Base-by-base conservation (phyloP, 768 basidiomycete species). In the Mrakia frigida region DNA sequence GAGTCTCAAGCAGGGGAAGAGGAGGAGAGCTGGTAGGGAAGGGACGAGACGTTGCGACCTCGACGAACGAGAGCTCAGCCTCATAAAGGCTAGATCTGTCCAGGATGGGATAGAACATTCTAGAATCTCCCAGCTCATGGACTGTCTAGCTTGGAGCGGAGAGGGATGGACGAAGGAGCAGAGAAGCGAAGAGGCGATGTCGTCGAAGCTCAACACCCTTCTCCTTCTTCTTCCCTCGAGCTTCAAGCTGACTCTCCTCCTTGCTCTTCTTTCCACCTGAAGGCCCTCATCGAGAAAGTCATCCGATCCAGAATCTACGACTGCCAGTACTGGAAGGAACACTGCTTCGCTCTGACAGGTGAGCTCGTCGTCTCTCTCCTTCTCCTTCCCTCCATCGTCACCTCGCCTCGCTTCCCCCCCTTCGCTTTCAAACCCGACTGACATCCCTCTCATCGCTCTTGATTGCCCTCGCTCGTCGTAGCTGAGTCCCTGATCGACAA, bases 321-420 rank as follows among this genome's bases (percentile, higher is more conserved):
- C 83, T 91, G 92, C 0, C 83, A 87, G 10, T 99, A 89, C 84
- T 99, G 96, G 96, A 99, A 99, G 85, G 96, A 99, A 82, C 93
- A 97, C 80, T 99, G 96, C 82, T 99, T 99, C 82, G 96, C 96
- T 31, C 86, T 99, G 67, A 97, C 93, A 77, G 93, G 94, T 92
- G 72, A 43, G 39, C 52, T 63, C 59, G 25, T 50, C 33, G 18
- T 25, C 43, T 43, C 5, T 43, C 28, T 13, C 25, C 65, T 50
- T 41, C 43, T 25, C n/a, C 56, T 6, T 28, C 6, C 56, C 9
- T 6, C 11, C 6, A 0, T 11, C n/a, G 18, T 35, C 50, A 18
- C 61, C 68, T 39, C 33, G 2, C 61, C 33, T 43, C 39, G 14
- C 46, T 1, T 37, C 35, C 41, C 6, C 33, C 61, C 2, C n/a